Base-by-base conservation (phyloP, 495 filamentous ascomycete species). In the Penicillium flavigenum region DNA sequence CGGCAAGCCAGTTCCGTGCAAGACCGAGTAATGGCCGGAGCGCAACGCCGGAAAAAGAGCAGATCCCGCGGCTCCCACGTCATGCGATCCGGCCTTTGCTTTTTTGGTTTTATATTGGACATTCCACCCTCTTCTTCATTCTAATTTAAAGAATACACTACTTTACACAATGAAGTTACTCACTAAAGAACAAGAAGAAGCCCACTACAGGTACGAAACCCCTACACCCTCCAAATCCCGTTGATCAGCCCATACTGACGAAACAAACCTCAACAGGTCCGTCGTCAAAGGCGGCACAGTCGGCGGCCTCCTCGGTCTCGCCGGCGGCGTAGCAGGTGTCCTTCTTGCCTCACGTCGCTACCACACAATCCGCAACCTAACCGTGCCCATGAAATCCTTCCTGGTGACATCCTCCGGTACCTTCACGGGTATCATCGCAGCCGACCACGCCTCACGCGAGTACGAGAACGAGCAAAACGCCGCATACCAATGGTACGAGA, bases 301-400 rank as follows among this genome's bases (percentile, higher is more conserved):
- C 56, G 94, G 94, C 60, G 85, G 85, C 36, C 5, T 80, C 10
- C 64, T 80, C 44, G 94, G 93, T 54, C 71, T 91, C 1, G 78
- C 71, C 11, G 68, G 84, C 32, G 90, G 91, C 46, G 54, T 79
- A 42, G 75, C 78, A 5, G 90, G 86, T 58, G 87, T 94, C 39
- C 67, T 80, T 22, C 72, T 68, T 44, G 89, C 85, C 7, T 73
- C 77, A 17, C 69, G 75, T 39, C 84, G 90, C 55, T 95, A 84
- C 74, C 81, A 82, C 46, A 84, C 80, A 61, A 86, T 97, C 79
- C 83, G 88, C 34, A 71, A 80, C 47, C 85, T 98, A 58, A 95
- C 92, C 0, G 64, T 96, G 0, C 94, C 91, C 9, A 88, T 98
- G 83, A 87, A 89, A 64, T 79, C 89, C 46, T 98, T 98, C 83